These are phyloP conservation scores for Euptelea pleiosperma DNA, from an alignment of 164 flowering plant genomes.

Conservation along the genomic window DNA sequence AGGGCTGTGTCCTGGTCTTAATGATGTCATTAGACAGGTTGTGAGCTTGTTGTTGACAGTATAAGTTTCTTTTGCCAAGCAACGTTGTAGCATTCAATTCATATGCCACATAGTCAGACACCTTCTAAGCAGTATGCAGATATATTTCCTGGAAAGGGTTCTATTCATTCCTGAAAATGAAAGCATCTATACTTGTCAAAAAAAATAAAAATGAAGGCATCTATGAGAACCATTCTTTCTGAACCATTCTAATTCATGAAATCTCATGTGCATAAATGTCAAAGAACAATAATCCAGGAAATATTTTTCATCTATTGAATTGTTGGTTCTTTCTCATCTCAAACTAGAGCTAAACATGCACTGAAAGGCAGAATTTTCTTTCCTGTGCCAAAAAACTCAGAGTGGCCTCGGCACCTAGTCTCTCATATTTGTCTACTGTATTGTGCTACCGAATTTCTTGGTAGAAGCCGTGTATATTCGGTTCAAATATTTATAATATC, in stretches of 20 bases:
- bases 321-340: neutral
- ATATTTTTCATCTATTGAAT: neutral
- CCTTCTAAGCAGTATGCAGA: neutral
- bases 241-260: slow-evolving; percentile 1
- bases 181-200: too few species aligned
- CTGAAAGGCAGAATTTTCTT: neutral
- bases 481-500: neutral
- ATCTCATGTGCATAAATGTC: neutral
- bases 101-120: slow-evolving; percentile 1
- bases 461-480: neutral
- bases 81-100: slow-evolving; percentile 1
- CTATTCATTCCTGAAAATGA: neutral
- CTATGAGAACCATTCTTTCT: neutral
- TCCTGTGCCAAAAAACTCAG: neutral
- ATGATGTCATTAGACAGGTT: slow-evolving; percentile 40
- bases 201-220: too few species aligned
- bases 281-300: neutral
- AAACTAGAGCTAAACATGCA: neutral
- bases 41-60: neutral
- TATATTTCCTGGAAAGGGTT: neutral
- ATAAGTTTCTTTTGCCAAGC: neutral
- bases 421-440: too few species aligned
- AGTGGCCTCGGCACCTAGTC: neutral
- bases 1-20: slow-evolving; percentile 39
- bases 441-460: neutral